A percentile compares a stretch with the other conserved stretches of the same genome.
Conservation (phyloP, 495 filamentous ascomycete genomes). For the Tricharina praecox region DNA sequence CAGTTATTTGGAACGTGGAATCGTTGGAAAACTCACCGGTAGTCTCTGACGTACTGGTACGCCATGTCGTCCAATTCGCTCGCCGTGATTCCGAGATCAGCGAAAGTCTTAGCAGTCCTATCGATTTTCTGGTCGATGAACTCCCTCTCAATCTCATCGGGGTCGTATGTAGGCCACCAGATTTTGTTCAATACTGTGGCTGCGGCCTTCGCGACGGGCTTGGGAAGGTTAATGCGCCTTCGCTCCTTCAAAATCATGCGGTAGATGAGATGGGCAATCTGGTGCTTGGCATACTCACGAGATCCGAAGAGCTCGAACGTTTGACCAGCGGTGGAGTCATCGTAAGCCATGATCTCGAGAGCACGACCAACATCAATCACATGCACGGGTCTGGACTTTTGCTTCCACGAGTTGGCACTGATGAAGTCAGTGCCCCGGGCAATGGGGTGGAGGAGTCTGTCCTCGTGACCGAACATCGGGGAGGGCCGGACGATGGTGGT, state of each 20-base stretch:
- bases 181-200: slow-evolving; percentile 56
- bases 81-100: slow-evolving; percentile 76
- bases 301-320: slow-evolving; percentile 94
- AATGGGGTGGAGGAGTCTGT: slow-evolving; percentile 73
- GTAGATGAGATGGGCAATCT: slow-evolving; percentile 77
- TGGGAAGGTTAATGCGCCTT: slow-evolving; percentile 82
- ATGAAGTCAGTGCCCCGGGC: slow-evolving; percentile 62
- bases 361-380: slow-evolving; percentile 77
- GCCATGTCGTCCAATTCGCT: slow-evolving; percentile 65
- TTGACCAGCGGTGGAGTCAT: slow-evolving; percentile 74
- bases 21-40: slow-evolving; percentile 43
- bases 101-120: slow-evolving; percentile 80
- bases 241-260: slow-evolving; percentile 79
- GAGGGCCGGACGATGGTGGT: slow-evolving; percentile 93
- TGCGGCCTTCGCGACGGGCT: slow-evolving; percentile 51
- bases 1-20: not conserved
- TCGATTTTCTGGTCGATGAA: slow-evolving; percentile 92
- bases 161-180: slow-evolving; percentile 73
- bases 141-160: slow-evolving; percentile 83
- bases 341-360: slow-evolving; percentile 71
- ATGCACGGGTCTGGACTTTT: slow-evolving; percentile 83
- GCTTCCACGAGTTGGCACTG: slow-evolving; percentile 80
- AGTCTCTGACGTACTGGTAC: slow-evolving; percentile 57
- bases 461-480: slow-evolving; percentile 87
- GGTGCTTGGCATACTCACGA: slow-evolving; percentile 72